Conservation (phyloP, 1,284 basidiomycete genomes). For the Leucocoprinus gongylophorus region DNA sequence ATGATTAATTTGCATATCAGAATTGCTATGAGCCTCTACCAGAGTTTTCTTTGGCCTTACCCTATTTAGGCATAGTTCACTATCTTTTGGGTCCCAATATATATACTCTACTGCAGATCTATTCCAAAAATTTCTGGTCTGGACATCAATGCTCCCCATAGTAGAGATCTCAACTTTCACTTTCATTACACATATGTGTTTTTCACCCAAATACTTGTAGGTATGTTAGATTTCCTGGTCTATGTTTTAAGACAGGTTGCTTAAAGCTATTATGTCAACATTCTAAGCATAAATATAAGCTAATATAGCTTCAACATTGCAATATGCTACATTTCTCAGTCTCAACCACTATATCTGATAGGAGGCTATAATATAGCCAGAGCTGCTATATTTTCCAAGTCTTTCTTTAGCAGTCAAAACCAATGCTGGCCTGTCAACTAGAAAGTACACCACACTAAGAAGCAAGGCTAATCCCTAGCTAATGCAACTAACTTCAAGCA, state of each 20-base stretch:
- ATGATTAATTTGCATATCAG: slow-evolving; percentile 63
- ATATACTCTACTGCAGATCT: slow-evolving; percentile 51
- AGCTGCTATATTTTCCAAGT: slow-evolving; percentile 42
- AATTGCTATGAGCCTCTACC: slow-evolving; percentile 56
- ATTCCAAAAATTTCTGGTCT: slow-evolving; percentile 47
- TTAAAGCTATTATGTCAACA: slow-evolving; percentile 57
- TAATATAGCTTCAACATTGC: slow-evolving; percentile 34
- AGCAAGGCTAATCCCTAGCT: slow-evolving; percentile 40
- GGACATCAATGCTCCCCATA: slow-evolving; percentile 47
- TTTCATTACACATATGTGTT: slow-evolving; percentile 42
- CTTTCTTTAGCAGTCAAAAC: slow-evolving; percentile 44
- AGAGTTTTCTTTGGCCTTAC: slow-evolving; percentile 61
- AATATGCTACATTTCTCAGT: slow-evolving; percentile 46
- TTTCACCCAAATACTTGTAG: slow-evolving; percentile 52
- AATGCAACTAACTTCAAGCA: slow-evolving; percentile 51
- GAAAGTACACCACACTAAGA: slow-evolving; percentile 42
- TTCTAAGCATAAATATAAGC: slow-evolving; percentile 43
- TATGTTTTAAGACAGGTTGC: slow-evolving; percentile 59
- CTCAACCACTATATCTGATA: slow-evolving; percentile 37
- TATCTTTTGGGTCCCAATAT: slow-evolving; percentile 61
- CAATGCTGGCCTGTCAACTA: slow-evolving; percentile 43
- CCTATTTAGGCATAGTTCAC: slow-evolving; percentile 60
- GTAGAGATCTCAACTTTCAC: slow-evolving; percentile 47
- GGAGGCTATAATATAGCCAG: slow-evolving; percentile 50
- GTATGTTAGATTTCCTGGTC: slow-evolving; percentile 58